A percentile compares a stretch with the other conserved stretches of the same genome.
phyloP scores from a whole-genome alignment of 257 asterid genomes.

The Marsdenia floribunda region DNA sequence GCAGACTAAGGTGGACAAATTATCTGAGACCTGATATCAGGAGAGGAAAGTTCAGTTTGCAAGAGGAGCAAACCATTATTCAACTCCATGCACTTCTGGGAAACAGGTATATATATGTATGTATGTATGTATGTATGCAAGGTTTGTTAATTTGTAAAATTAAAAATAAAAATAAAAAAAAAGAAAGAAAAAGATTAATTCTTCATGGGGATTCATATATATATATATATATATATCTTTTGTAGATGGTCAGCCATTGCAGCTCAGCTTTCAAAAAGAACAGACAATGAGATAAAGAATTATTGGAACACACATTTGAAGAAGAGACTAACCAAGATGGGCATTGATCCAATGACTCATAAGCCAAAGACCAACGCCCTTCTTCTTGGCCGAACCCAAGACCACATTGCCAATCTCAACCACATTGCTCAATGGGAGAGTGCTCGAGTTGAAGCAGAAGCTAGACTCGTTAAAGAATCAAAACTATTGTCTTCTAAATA shows the following conservation, averaged over 20 bases:
- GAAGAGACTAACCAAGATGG: conserved; percentile 65
- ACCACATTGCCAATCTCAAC: conserved; percentile 53
- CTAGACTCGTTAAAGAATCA: conserved; percentile 56
- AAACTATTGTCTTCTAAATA: conserved; percentile 25
- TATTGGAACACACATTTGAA: conserved; percentile 77
- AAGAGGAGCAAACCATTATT: background rate
- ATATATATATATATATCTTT: background rate
- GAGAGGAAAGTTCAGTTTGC: background rate
- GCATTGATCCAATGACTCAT: conserved; percentile 78
- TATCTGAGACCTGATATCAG: background rate
- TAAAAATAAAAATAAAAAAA: too few relatives aligned
- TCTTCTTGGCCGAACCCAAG: conserved; percentile 32
- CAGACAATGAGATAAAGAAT: conserved; percentile 70
- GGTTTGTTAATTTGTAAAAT: background rate
- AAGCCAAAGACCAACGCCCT: conserved; percentile 60
- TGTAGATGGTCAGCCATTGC: conserved; percentile 85
- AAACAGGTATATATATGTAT: background rate
- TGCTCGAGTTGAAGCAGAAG: conserved; percentile 75
- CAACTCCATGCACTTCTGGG: conserved; percentile 1
- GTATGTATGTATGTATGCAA: background rate
- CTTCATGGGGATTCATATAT: too few relatives aligned
- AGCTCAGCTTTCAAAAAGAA: conserved; percentile 61
- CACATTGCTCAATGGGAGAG: conserved; percentile 90
- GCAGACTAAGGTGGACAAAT: background rate
- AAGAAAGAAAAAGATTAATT: too few relatives aligned